Evolutionary conservation across 2,329 filamentous ascomycete species (phyloP).

Genomic region (Diaporthe caulivora): DNA sequence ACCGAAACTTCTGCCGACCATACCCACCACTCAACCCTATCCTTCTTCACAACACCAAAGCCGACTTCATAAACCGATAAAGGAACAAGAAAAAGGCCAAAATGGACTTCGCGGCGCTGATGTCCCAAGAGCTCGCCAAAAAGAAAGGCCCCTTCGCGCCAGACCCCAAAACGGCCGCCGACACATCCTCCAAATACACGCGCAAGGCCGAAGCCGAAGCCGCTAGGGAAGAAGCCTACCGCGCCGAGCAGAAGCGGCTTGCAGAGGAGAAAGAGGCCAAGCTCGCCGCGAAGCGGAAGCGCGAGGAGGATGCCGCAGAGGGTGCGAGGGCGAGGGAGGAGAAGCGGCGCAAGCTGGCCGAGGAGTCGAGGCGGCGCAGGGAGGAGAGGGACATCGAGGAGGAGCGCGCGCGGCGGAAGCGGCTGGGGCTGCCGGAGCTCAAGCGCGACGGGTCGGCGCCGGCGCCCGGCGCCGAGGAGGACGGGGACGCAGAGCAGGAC

Average conservation of each 20-base stretch:
- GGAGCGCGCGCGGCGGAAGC: slow-evolving; percentile 78
- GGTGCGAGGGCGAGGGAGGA: slow-evolving; percentile 80
- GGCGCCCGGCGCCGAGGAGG: slow-evolving; percentile 44
- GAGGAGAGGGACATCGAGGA: slow-evolving; percentile 81
- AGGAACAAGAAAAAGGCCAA: slow-evolving; percentile 43
- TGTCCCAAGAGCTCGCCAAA: slow-evolving; percentile 93
- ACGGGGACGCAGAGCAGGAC: slow-evolving; percentile 53
- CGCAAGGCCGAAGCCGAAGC: slow-evolving; percentile 90
- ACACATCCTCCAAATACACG: slow-evolving; percentile 77
- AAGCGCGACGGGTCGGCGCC: slow-evolving; percentile 49
- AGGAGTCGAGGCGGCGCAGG: slow-evolving; percentile 77
- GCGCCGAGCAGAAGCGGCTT: slow-evolving; percentile 81
- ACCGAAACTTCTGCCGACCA: background rate
- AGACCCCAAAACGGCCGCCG: slow-evolving; percentile 39
- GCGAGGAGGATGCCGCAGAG: slow-evolving; percentile 85
- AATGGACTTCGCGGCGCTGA: slow-evolving; percentile 97
- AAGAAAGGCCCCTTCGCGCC: slow-evolving; percentile 65
- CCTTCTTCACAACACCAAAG: background rate
- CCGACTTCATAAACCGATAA: background rate
- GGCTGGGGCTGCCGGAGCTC: slow-evolving; percentile 84
- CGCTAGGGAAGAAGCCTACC: slow-evolving; percentile 82
- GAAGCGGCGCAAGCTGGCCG: slow-evolving; percentile 83
- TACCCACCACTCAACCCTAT: background rate
- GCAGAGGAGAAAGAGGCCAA: slow-evolving; percentile 79
- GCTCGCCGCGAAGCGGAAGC: slow-evolving; percentile 83